Base-by-base conservation (phyloP, 768 basidiomycete species). In the Obba rivulosa region DNA sequence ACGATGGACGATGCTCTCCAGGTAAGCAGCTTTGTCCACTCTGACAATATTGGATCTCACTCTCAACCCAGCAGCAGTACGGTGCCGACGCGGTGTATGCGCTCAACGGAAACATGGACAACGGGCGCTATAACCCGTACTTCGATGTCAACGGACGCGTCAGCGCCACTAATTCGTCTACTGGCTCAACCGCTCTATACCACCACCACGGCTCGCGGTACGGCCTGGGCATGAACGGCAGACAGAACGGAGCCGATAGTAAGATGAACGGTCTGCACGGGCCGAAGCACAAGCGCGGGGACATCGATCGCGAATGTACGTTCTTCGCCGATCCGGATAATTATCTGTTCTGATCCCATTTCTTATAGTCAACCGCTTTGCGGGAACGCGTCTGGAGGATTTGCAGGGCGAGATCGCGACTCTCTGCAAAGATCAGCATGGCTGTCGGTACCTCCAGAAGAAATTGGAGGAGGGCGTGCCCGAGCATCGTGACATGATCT, bases 401-500 rank as follows among this genome's bases (percentile, higher is more conserved):
- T 72, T 99, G 20, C 85, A 88, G 56, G 95, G 95, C 50, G 95
- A 99, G 67, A 95, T 99, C 51, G 83, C 92, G 13, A 74, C 81
- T 1, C 69, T 99, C 16, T 98, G 96, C 80, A 98, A 98, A 66
- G 96, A 99, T 67, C 96, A 99, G 67, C 95, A 98, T 66, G 96
- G 96, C 2, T 99, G 96, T 63, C 82, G 96, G 31, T 99, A 97
- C 64, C 71, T 99, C 49, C 96, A 99, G 70, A 98, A 98, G 81
- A 97, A 98, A 69, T 77, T 99, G 21, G 96, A 99, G 65, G 96
- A 99, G 62, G 91, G 90, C 47, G 81, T 87, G 50, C 79, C 95
- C 4, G 94, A 95, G 65, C 94, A 99, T 68, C 82, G 96, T 45
- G 96, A 99, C 62, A 94, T 98, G 89, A 99, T 99, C 65, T 99